phyloP scores from a whole-genome alignment of 2,329 filamentous ascomycete species.

The Botrytis sinoallii region DNA sequence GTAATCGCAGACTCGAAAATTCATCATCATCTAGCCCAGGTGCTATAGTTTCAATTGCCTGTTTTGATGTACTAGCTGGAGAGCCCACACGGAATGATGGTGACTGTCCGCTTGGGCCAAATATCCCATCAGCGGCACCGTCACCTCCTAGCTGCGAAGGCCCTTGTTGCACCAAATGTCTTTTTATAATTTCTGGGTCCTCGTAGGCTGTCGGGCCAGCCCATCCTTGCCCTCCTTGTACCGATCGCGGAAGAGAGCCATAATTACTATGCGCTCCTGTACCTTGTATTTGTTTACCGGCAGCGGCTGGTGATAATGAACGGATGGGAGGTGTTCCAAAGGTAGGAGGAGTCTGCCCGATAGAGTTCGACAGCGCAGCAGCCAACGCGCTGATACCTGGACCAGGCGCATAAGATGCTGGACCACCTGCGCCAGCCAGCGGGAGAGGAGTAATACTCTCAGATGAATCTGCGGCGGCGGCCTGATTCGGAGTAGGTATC shows the following conservation, averaged over 20 bases:
- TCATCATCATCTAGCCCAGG: constrained; percentile 63
- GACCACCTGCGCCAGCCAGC: constrained; percentile 44
- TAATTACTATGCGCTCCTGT: constrained; percentile 66
- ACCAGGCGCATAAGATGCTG: constrained; percentile 59
- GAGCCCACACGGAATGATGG: constrained; percentile 39
- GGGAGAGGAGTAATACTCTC: constrained; percentile 61
- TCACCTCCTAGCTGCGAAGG: constrained; percentile 42
- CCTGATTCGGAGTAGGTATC: constrained; percentile 46
- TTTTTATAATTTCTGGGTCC: constrained; percentile 85
- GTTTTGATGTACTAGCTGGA: constrained; percentile 37
- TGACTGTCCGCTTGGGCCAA: constrained; percentile 35
- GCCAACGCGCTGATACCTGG: constrained; percentile 86
- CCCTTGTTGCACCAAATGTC: constrained; percentile 78
- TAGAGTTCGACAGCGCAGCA: constrained; percentile 74
- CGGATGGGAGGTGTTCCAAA: constrained; percentile 62
- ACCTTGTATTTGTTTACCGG: constrained; percentile 40
- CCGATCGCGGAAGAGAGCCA: constrained; percentile 65
- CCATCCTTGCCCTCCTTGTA: constrained; percentile 42
- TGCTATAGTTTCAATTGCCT: constrained; percentile 35
- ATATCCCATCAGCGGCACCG: constrained; percentile 27
- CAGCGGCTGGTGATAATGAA: constrained; percentile 55
- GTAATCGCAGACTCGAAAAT: constrained; percentile 88
- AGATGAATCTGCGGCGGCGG: constrained; percentile 38
- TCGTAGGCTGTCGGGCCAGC: constrained; percentile 64
- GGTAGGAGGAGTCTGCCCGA: constrained; percentile 66